Base-by-base conservation (phyloP, 78 protist species). In the Dictyostelium firmibasis region DNA sequence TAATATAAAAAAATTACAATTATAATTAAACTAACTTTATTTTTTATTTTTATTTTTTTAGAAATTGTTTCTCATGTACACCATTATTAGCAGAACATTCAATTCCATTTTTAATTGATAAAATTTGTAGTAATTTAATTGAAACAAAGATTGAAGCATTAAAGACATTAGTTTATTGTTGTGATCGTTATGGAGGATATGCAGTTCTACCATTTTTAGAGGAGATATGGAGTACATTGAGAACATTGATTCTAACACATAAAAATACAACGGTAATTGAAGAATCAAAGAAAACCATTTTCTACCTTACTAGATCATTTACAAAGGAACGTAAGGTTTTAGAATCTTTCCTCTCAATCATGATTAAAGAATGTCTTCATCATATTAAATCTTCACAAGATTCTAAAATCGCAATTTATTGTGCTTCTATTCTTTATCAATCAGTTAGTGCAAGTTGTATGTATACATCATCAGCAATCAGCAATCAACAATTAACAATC, bases 61-160 rank as follows among this genome's bases (percentile, higher is more conserved):
- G 85, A 41, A 91, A 91, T 69, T 84, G 92, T 78, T 85, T 92
- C 74, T 20, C 83, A 18, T 77, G 83, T 14, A 78, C 92, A 41
- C 74, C 96, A 62, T 78, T 69, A 36, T 72, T 92, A 10, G 96
- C 96, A 27, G 88, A 92, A 79, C 72, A 83, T 53, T 77, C 60
- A 44, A 79, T 92, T 25, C 96, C 96, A 81, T 92, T 92, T 64
- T 50, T 92, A n/a, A 60, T 92, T 44, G 96, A 92, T 41, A 92
- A 92, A 76, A 85, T 92, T 43, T 43, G 85, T 67, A 69, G 91
- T 7, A 92, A 84, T 85, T 67, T 85, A 36, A 78, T 85, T 62
- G 96, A 92, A 67, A 92, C 92, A 27, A 92, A 82, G 29, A 70
- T 92, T 69, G 96, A 92, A 84, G 43, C 92, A 31, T 14, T 92